Evolutionary conservation across 2,329 filamentous ascomycete genomes (phyloP), one percentile per base, ranked within the genome.

Genomic region (Epichloe hybrida): DNA sequence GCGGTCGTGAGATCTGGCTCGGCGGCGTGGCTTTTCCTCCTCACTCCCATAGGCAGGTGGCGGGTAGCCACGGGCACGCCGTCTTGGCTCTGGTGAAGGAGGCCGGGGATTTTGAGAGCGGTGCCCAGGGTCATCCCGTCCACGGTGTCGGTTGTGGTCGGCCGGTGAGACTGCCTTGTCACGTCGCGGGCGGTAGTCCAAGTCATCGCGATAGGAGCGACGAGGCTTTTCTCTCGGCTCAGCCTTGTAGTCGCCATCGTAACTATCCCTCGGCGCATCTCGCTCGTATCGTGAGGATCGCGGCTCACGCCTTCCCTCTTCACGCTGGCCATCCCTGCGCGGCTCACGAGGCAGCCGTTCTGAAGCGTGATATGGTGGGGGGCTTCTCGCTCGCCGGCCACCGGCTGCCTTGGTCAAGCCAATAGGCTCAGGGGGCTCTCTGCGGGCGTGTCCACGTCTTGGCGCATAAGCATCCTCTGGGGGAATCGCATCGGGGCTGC

Each of bases 1-100:
- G n/a, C 57, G 53, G 36, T 56, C 55, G 23, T 60, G 61, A 12
- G 62, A 63, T 15, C 55, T 55, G 4, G 57, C 57, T 0, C 57
- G 57, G 11, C 55, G 60, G 48, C 51, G 46, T 39, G 52, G 48
- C 15, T 53, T 50, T 15, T 53, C 48, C 8, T 53, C 55, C 4
- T 62, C 61, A 12, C 53, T 55, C 7, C 55, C 56, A 5, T 55
- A 55, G 11, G 54, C 55, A 2, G 49, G 41, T 13, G 56, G 45
- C 3, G 39, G 27, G 13, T 46, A 46, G 45, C 13, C 41, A 36
- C 50, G 52, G 21, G 31, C 38, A 23, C 50, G 40, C 5, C 35
- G 46, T 36, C 48, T 35, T 23, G 53, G 42, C 13, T 54, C 52
- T 5, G 54, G 50, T 20, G 54, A 53, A 12, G 37, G 11, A 20